Conservation (phyloP, 2,329 filamentous ascomycete species). For the Tolypocladium amazonense region DNA sequence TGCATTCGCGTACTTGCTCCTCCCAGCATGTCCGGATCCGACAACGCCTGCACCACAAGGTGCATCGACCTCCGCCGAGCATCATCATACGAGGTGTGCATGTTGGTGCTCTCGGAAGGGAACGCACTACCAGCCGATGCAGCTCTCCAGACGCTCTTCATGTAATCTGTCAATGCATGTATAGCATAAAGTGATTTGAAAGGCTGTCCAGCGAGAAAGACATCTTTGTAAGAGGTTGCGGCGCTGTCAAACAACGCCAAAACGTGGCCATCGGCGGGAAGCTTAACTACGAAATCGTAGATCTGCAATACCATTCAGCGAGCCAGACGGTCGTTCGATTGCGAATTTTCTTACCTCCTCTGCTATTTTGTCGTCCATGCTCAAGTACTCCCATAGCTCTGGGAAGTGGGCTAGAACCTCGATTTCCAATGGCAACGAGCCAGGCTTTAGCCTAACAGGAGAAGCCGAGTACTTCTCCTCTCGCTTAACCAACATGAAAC, state of each 20-base stretch:
- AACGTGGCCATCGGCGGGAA: slow-evolving; percentile 57
- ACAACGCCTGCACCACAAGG: slow-evolving; percentile 50
- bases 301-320: slow-evolving; percentile 34
- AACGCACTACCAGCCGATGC: neutral
- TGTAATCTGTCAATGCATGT: slow-evolving; percentile 53
- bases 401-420: slow-evolving; percentile 76
- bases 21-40: slow-evolving; percentile 41
- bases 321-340: neutral
- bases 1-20: slow-evolving; percentile 13
- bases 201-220: slow-evolving; percentile 60
- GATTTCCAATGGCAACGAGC: slow-evolving; percentile 55
- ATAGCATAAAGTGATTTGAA: slow-evolving; percentile 67
- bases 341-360: slow-evolving; percentile 42
- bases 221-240: slow-evolving; percentile 40
- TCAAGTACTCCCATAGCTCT: slow-evolving; percentile 71
- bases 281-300: slow-evolving; percentile 57
- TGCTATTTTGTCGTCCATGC: slow-evolving; percentile 59
- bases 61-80: slow-evolving; percentile 31
- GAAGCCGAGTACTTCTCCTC: slow-evolving; percentile 36
- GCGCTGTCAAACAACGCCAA: slow-evolving; percentile 46
- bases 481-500: slow-evolving; percentile 55
- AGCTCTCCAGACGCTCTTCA: slow-evolving; percentile 31
- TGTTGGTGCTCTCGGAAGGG: neutral
- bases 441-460: slow-evolving; percentile 34
- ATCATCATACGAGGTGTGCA: slow-evolving; percentile 1